Conservation (phyloP, 805 yeast species). For the Saturnispora serradocipensis region DNA sequence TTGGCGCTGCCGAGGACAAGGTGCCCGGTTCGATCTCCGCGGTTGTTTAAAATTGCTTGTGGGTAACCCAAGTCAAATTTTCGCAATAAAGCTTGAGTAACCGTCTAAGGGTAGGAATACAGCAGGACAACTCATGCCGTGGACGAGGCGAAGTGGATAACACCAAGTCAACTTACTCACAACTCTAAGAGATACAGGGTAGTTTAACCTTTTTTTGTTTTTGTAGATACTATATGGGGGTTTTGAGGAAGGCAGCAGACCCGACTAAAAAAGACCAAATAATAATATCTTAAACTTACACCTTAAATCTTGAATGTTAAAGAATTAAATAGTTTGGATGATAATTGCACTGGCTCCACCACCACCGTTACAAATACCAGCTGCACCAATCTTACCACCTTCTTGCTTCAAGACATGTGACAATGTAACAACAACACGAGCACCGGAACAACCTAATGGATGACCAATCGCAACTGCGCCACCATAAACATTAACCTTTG, state of each 20-base stretch:
- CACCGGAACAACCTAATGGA: conserved; percentile 95
- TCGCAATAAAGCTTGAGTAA: conserved; percentile 26
- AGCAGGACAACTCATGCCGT: conserved; percentile 35
- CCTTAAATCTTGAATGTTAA: not conserved
- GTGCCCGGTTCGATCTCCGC: conserved; percentile 38
- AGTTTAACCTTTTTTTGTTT: not conserved
- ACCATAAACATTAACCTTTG: conserved; percentile 80
- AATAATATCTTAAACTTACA: not conserved
- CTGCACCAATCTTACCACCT: conserved; percentile 80
- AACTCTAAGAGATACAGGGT: not conserved
- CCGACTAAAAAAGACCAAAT: too few relatives aligned
- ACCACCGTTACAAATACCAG: conserved; percentile 98
- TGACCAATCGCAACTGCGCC: conserved; percentile 96
- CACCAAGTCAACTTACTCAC: conserved; percentile 28
- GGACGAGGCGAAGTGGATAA: conserved; percentile 32
- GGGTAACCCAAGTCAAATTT: conserved; percentile 26
- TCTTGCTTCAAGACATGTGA: conserved; percentile 76
- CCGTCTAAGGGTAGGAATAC: conserved; percentile 38
- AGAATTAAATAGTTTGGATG: conserved; percentile 51
- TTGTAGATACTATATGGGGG: too few relatives aligned
- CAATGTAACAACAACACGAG: conserved; percentile 84
- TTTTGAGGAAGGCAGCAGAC: too few relatives aligned
- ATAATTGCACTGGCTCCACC: conserved; percentile 97
- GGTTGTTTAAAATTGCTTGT: conserved; percentile 23
- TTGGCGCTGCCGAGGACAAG: conserved; percentile 24